Evolutionary conservation across 1,284 basidiomycete genomes (phyloP), one percentile per base, ranked within the genome.

Genomic region (Malassezia restricta): DNA sequence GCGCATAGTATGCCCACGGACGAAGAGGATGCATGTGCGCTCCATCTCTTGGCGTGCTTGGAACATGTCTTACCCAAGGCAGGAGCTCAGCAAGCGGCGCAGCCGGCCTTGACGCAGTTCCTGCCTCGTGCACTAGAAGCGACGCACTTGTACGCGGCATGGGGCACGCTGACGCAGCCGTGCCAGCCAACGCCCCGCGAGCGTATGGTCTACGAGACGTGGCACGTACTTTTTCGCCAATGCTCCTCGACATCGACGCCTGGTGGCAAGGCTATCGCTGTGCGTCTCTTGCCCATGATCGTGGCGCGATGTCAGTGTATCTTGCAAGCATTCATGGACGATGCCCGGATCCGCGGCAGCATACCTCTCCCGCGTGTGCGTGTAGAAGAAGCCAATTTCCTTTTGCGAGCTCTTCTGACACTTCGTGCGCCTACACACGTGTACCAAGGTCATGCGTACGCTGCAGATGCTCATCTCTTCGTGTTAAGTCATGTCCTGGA

Each of bases 151-250:
- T 85, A 86, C 43, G 14, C 24, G 4, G 12, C 30, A n/a, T 43
- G 54, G 31, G 38, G 54, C 12, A 11, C 54, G 8, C 45, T 57
- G 28, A 37, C 47, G 3, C 50, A 44, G 12, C 37, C 20, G 0
- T 5, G 5, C 30, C 12, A 32, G 15, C 20, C 39, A 8, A 11
- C 40, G n/a, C 27, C 43, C 6, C 41, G 44, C 3, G 90, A 96
- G 73, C 77, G 84, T 8, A 88, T 90, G 66, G 83, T 85, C 7
- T 94, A 89, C 75, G 95, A 90, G 89, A 89, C 86, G 62, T 85
- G 95, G 57, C 88, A 94, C 65, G 75, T 92, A 24, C 74, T 96
- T 14, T 89, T 94, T 71, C 72, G 85, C 57, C 78, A 86, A 24
- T 88, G 85, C 63, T 83, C 83, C 0, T 76, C 40, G 4, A 31